A percentile compares a stretch with the other conserved stretches of the same genome.
Conservation (phyloP, 2,329 filamentous ascomycete genomes). For the Pseudogymnoascus sp. region DNA sequence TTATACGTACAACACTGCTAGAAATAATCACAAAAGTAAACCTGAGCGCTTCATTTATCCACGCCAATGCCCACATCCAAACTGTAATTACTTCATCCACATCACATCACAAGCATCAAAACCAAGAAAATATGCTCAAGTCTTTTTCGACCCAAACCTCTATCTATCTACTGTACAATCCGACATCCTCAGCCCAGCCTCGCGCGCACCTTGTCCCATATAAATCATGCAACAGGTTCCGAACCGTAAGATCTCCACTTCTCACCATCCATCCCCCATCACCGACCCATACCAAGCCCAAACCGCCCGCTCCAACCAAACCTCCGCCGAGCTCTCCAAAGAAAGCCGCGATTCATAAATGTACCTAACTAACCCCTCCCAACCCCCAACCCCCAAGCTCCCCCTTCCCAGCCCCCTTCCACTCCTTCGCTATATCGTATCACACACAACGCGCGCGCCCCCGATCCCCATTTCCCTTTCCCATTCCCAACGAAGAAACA, state of each 20-base stretch:
- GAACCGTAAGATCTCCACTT: conserved; percentile 5
- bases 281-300: background rate
- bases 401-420: background rate
- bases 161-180: conserved; percentile 8
- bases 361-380: background rate
- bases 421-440: conserved; percentile 3
- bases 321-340: conserved; percentile 1
- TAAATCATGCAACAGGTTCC: conserved; percentile 5
- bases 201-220: background rate
- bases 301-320: background rate
- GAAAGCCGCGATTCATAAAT: background rate
- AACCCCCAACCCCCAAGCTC: background rate
- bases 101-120: background rate
- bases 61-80: background rate
- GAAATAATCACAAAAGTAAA: background rate
- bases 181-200: background rate
- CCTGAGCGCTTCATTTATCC: background rate
- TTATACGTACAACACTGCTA: background rate
- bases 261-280: conserved; percentile 3
- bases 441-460: background rate
- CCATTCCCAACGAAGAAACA: background rate
- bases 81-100: background rate
- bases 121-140: background rate
- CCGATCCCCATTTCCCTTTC: background rate
- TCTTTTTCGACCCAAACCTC: background rate